These are phyloP conservation scores for Calonectria pseudoreteaudii DNA, from an alignment of 2,329 filamentous ascomycete species.

Conservation along the genomic window DNA sequence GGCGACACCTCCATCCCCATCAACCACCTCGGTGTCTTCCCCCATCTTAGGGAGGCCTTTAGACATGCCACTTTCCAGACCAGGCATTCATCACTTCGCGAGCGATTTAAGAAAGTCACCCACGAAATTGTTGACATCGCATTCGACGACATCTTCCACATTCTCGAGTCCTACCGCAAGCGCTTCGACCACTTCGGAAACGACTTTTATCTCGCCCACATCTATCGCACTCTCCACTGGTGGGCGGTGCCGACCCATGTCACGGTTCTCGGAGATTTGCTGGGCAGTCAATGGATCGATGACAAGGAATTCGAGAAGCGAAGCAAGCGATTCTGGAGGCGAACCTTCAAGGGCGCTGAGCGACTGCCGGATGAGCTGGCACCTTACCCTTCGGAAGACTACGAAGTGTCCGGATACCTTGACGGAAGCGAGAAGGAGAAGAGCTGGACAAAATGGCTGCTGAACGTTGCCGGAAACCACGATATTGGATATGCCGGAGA, in stretches of 20 bases:
- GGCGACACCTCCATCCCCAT: constrained; percentile 86
- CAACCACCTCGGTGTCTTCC: constrained; percentile 63
- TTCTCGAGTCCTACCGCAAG: constrained; percentile 78
- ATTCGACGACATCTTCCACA: constrained; percentile 75
- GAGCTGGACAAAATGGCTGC: constrained; percentile 79
- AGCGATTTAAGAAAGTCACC: constrained; percentile 63
- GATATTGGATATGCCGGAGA: constrained; percentile 97
- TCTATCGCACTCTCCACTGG: constrained; percentile 87
- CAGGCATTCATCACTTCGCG: constrained; percentile 59
- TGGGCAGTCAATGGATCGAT: constrained; percentile 95
- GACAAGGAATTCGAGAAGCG: constrained; percentile 85
- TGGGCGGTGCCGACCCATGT: constrained; percentile 89
- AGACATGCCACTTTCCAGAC: constrained; percentile 62
- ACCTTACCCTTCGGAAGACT: constrained; percentile 59
- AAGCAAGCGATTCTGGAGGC: constrained; percentile 81
- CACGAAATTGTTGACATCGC: constrained; percentile 72
- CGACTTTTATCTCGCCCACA: constrained; percentile 93
- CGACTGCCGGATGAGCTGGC: constrained; percentile 71
- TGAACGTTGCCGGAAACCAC: constrained; percentile 95
- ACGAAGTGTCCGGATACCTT: constrained; percentile 63
- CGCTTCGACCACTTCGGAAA: constrained; percentile 90
- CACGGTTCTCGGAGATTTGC: constrained; percentile 87
- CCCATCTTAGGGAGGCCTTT: constrained; percentile 62
- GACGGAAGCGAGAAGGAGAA: constrained; percentile 57
- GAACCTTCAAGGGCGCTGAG: constrained; percentile 78